Percentiles rank a stretch among this genome's conserved stretches.
These are phyloP conservation scores for Nymphaea colorata DNA, from an alignment of 164 flowering plant genomes.

Conservation along the genomic window DNA sequence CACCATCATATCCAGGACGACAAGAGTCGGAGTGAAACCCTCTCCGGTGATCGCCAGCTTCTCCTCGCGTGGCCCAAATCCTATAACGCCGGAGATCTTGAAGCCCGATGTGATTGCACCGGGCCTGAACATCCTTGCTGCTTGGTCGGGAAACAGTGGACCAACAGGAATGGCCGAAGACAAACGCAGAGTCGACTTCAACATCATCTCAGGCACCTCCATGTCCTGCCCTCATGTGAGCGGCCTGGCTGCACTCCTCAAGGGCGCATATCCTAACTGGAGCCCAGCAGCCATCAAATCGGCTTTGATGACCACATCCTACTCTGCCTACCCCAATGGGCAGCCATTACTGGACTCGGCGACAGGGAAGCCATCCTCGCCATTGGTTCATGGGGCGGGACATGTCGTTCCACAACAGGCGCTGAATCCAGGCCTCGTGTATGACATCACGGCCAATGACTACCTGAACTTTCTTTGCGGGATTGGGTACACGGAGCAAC, in stretches of 20 bases:
- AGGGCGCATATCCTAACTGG: slow-evolving; percentile 3
- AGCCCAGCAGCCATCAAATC: slow-evolving; percentile 6
- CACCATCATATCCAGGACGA: neutral
- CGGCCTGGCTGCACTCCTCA: slow-evolving; percentile 5
- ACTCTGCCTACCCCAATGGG: neutral
- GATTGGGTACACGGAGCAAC: slow-evolving; percentile 1
- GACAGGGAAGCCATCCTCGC: neutral
- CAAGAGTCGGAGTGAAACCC: neutral
- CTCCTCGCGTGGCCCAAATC: slow-evolving; percentile 7
- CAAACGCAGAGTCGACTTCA: slow-evolving; percentile 1
- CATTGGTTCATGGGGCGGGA: slow-evolving; percentile 2
- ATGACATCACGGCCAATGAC: slow-evolving; percentile 1
- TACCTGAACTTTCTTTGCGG: slow-evolving; percentile 4
- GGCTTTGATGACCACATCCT: slow-evolving; percentile 6
- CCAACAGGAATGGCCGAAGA: neutral
- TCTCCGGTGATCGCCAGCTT: slow-evolving; percentile 4
- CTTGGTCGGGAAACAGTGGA: neutral
- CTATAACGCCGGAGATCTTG: neutral
- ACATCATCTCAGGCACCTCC: slow-evolving; percentile 5
- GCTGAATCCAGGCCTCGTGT: slow-evolving; percentile 1
- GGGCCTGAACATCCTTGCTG: slow-evolving; percentile 7
- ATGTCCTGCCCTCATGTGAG: slow-evolving; percentile 9
- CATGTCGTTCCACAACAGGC: slow-evolving; percentile 5
- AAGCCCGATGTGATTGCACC: slow-evolving; percentile 7
- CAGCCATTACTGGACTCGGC: neutral